Evolutionary conservation across 73 alveolate genomes (phyloP).

Genomic region (Symbiodinium natans): DNA sequence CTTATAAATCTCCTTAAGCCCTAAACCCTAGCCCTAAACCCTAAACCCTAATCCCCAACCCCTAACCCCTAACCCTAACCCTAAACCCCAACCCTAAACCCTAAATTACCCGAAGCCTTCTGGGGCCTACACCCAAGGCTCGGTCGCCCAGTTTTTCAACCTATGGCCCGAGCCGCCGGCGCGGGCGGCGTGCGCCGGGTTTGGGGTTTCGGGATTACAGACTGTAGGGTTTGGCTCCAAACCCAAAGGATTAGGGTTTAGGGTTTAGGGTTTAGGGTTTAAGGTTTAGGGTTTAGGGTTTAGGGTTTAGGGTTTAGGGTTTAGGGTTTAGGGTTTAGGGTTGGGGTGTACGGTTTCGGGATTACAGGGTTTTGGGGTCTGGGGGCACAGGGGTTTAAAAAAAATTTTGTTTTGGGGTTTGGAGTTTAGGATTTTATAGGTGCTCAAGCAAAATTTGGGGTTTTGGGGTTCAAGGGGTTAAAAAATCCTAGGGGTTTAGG

Average conservation of each 20-base stretch:
- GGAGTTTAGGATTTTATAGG: background rate
- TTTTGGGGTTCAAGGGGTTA: too few relatives aligned
- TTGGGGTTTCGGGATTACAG: too few relatives aligned
- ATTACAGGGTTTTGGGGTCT: too few relatives aligned
- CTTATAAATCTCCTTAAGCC: background rate
- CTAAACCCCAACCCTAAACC: background rate
- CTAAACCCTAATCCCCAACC: background rate
- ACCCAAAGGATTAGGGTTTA: background rate
- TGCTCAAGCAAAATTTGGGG: too few relatives aligned
- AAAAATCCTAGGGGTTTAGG: too few relatives aligned
- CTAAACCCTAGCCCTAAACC: background rate
- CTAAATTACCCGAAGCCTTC: too few relatives aligned
- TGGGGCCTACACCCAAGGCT: too few relatives aligned
- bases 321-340: background rate
- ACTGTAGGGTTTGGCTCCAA: too few relatives aligned
- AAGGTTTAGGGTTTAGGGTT: background rate
- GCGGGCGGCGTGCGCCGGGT: constrained; percentile 63
- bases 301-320: background rate
- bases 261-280: background rate
- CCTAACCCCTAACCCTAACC: background rate
- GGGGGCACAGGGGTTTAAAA: too few relatives aligned
- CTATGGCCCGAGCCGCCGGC: constrained; percentile 67
- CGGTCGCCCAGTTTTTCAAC: constrained; percentile 45
- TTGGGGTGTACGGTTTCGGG: too few relatives aligned
- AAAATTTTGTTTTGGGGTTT: background rate